A percentile compares a stretch with the other conserved stretches of the same genome.
Evolutionary conservation across 306 rosid species (phyloP).

Genomic region (Vigna radiata): DNA sequence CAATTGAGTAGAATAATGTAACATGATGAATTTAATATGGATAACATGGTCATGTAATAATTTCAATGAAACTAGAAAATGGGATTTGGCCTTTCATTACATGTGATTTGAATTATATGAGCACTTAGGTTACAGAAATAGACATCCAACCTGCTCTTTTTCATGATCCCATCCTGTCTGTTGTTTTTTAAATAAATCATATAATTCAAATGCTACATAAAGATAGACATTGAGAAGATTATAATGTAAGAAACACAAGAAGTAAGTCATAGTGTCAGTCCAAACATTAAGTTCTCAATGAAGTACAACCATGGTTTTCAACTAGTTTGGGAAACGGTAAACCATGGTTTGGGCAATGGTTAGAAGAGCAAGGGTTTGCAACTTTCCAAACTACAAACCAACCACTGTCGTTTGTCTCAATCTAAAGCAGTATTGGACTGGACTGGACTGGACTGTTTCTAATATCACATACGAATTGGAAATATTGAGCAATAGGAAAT

Average conservation of each 20-base stretch:
- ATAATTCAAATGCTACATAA: not conserved
- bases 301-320: not conserved
- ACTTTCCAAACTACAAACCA: not conserved
- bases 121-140: not conserved
- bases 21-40: not conserved
- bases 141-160: not conserved
- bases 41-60: not conserved
- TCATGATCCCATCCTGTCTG: not conserved
- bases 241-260: not conserved
- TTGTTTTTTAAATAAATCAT: not conserved
- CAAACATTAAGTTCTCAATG: not conserved
- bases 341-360: not conserved
- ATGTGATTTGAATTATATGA: constrained; percentile 1
- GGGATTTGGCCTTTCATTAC: not conserved
- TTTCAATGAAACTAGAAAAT: constrained; percentile 14
- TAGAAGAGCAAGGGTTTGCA: not conserved
- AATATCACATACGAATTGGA: not conserved
- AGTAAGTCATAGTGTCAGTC: not conserved
- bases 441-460: not conserved
- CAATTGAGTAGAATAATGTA: not conserved
- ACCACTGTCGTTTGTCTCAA: not conserved
- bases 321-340: not conserved
- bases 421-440: not conserved
- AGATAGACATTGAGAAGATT: too few species aligned
- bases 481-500: not conserved